A percentile compares a stretch with the other conserved stretches of the same genome.
phyloP scores from a whole-genome alignment of 1,139 yeast genomes.

The Nakaseomyces sp. region DNA sequence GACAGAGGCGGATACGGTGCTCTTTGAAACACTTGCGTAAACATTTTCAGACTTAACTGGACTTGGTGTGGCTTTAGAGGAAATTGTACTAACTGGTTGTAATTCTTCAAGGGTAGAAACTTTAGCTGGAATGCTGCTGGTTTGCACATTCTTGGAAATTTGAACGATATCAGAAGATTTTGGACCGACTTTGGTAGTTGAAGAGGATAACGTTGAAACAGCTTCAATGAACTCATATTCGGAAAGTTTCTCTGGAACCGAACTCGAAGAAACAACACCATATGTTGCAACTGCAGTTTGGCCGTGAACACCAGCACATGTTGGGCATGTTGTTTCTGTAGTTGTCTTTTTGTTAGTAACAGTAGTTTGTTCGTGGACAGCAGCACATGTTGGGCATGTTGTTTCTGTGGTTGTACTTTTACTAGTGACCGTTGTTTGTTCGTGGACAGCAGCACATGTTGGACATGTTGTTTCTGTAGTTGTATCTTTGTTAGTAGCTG shows the following conservation, averaged over 20 bases:
- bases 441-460: slow-evolving; percentile 6
- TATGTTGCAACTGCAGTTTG: background rate
- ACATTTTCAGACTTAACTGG: slow-evolving; percentile 3
- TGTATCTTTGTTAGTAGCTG: background rate
- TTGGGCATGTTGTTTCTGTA: slow-evolving; percentile 6
- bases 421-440: background rate
- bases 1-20: background rate
- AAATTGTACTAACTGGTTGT: slow-evolving; percentile 1
- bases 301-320: slow-evolving; percentile 5
- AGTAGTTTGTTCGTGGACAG: background rate
- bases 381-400: slow-evolving; percentile 8
- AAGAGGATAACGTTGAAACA: background rate
- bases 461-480: slow-evolving; percentile 6
- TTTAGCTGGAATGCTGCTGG: background rate
- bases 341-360: background rate
- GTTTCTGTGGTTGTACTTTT: slow-evolving; percentile 2
- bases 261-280: background rate
- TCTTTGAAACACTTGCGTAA: background rate
- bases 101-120: background rate
- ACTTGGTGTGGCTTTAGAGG: slow-evolving; percentile 3
- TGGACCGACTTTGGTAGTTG: background rate
- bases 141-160: background rate
- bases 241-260: background rate
- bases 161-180: background rate
- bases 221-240: slow-evolving; percentile 1